Evolutionary conservation across 2,329 filamentous ascomycete genomes (phyloP).

Genomic region (Neonectria faginata): DNA sequence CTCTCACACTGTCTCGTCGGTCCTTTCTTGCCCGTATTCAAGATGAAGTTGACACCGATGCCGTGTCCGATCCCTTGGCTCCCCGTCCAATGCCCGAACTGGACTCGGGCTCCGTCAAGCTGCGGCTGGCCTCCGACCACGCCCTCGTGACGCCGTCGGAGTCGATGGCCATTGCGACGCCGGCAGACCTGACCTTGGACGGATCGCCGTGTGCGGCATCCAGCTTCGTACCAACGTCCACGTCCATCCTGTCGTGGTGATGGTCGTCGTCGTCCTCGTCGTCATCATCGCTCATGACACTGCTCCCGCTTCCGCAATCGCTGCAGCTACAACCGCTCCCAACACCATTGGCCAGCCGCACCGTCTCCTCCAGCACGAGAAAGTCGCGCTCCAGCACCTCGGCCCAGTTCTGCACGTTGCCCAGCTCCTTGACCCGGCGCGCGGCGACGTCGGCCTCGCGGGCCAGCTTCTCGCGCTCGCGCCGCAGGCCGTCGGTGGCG

Average conservation of each 20-base stretch:
- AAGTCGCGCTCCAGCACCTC: slow-evolving; percentile 81
- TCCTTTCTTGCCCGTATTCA: slow-evolving; percentile 19
- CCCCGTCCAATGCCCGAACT: slow-evolving; percentile 50
- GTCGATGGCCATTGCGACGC: slow-evolving; percentile 40
- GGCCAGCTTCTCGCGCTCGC: slow-evolving; percentile 74
- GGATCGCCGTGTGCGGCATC: slow-evolving; percentile 25
- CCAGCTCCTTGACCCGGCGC: slow-evolving; percentile 78
- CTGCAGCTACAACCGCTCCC: slow-evolving; percentile 54
- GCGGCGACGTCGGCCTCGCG: slow-evolving; percentile 72
- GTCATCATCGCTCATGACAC: slow-evolving; percentile 35
- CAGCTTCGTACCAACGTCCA: slow-evolving; percentile 34
- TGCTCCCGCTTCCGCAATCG: slow-evolving; percentile 49
- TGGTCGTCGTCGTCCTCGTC: slow-evolving; percentile 27
- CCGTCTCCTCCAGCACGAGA: slow-evolving; percentile 72
- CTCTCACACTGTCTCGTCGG: background rate
- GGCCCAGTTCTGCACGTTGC: slow-evolving; percentile 88
- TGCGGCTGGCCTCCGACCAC: slow-evolving; percentile 54
- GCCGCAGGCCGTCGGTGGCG: slow-evolving; percentile 69
- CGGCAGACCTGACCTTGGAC: slow-evolving; percentile 29
- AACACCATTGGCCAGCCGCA: slow-evolving; percentile 63
- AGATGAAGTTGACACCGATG: slow-evolving; percentile 51
- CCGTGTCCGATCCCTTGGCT: slow-evolving; percentile 54
- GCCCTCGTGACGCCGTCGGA: slow-evolving; percentile 39
- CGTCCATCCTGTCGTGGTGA: slow-evolving; percentile 29
- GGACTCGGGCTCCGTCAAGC: slow-evolving; percentile 52